Percentiles rank a stretch among this genome's conserved stretches.
These are phyloP conservation scores for Cordia subcordata DNA, from an alignment of 257 asterid genomes.

Conservation along the genomic window DNA sequence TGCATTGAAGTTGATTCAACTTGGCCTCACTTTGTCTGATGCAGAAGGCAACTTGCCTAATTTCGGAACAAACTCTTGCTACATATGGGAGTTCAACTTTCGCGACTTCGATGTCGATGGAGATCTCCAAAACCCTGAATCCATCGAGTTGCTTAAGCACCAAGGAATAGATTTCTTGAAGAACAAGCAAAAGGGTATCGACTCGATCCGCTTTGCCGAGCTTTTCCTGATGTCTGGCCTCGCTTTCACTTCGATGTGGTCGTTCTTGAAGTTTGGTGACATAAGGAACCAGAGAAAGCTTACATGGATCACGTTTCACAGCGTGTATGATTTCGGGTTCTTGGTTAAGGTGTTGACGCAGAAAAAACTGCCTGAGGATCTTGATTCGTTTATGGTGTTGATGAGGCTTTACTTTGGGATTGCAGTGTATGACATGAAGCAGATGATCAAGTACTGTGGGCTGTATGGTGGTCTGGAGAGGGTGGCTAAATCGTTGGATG, in stretches of 20 bases:
- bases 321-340: conserved; percentile 21
- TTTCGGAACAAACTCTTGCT: not conserved
- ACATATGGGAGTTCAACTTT: conserved; percentile 36
- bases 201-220: not conserved
- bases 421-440: conserved; percentile 22
- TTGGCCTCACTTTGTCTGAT: conserved; percentile 34
- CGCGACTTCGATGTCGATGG: conserved; percentile 19
- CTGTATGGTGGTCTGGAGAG: conserved; percentile 21
- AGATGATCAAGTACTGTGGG: not conserved
- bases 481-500: conserved; percentile 11
- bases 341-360: conserved; percentile 7
- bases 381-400: not conserved
- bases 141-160: conserved; percentile 9
- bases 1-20: conserved; percentile 19
- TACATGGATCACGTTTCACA: conserved; percentile 37
- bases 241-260: not conserved
- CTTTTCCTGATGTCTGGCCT: not conserved
- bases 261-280: not conserved
- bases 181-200: conserved; percentile 10
- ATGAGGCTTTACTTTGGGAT: conserved; percentile 15
- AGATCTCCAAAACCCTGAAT: conserved; percentile 14
- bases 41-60: conserved; percentile 12
- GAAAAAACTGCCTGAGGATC: conserved; percentile 4
- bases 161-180: conserved; percentile 20
- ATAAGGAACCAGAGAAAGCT: not conserved